Evolutionary conservation across 176 grass and related monocot species (phyloP), one percentile per base, ranked within the genome.

Genomic region (Luzula sylvatica): DNA sequence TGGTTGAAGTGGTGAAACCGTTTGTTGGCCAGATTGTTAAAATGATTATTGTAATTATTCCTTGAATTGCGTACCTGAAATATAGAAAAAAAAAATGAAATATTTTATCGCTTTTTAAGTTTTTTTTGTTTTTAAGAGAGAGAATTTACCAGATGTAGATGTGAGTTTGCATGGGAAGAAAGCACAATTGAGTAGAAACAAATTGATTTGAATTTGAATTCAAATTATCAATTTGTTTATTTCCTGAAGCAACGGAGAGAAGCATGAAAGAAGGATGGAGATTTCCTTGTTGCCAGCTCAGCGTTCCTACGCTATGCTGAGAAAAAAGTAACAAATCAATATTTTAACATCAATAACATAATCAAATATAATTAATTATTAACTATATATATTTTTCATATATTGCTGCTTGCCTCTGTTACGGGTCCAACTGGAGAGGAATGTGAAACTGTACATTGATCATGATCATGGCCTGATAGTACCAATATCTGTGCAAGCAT

Each of bases 261-360:
- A 96, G 68, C 92, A 96, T 96, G 77, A 96, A 96, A 63, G 92
- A 89, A 67, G 92, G 92, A 82, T 86, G 86, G 7, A 90, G 71
- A 55, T 83, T 96, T 51, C 92, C 81, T 57, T 90, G 92, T 74
- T 90, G 92, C 92, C 90, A 96, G 62, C 85, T 83, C 44, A 80
- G 55, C 40, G 92, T 96, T 15, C 92, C 92, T 11, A 96, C 45
- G 7, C 84, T 96, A 59, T 96, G 85, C 92, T 96, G 85, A 59
- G 9, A 35, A 35, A 35, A 35, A 35, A 35, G 9, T 35, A 35
- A 35, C 51, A 14, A 45, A 53, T 69, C 55, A 48, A 76, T 13
- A 73, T 13, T 14, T 71, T 82, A 52, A 75, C 27, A 65, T 53
- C 15, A 23, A 20, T 23, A 63, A 22, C n/a, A n/a, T 21, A 57